These are phyloP conservation scores for Malus hybrid DNA, from an alignment of 331 rosid genomes.

Conservation along the genomic window DNA sequence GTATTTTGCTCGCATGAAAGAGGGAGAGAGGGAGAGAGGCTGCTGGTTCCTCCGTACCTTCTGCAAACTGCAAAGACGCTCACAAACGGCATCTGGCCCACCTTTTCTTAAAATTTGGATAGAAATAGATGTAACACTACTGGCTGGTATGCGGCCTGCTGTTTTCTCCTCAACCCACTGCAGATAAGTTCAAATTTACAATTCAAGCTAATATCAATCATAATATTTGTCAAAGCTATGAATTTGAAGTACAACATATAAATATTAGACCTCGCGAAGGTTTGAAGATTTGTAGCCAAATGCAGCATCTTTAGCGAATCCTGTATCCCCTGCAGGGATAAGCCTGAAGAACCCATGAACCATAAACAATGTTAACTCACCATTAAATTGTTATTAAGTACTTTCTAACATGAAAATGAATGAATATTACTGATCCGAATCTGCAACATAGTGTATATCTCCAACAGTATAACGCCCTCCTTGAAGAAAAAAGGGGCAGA, in stretches of 20 bases:
- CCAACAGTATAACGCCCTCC: conserved; percentile 90
- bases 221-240: conserved; percentile 2
- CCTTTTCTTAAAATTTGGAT: conserved; percentile 78
- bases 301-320: conserved; percentile 91
- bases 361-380: conserved; percentile 12
- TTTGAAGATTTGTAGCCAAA: conserved; percentile 95
- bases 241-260: background rate
- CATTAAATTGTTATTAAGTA: conserved; percentile 8
- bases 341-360: conserved; percentile 48
- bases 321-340: conserved; percentile 92
- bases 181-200: conserved; percentile 10
- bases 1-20: background rate
- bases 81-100: conserved; percentile 84
- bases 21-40: too few species aligned
- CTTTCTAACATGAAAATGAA: background rate
- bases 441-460: conserved; percentile 85
- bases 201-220: background rate
- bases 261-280: conserved; percentile 61
- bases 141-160: conserved; percentile 55
- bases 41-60: conserved; percentile 42
- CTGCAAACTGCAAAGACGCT: conserved; percentile 60
- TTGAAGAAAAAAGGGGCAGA: conserved; percentile 93
- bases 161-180: conserved; percentile 99
- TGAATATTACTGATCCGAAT: conserved; percentile 58
- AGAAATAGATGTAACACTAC: conserved; percentile 61